phyloP scores from a whole-genome alignment of 345 rosid species.

The Syzygium oleosum region DNA sequence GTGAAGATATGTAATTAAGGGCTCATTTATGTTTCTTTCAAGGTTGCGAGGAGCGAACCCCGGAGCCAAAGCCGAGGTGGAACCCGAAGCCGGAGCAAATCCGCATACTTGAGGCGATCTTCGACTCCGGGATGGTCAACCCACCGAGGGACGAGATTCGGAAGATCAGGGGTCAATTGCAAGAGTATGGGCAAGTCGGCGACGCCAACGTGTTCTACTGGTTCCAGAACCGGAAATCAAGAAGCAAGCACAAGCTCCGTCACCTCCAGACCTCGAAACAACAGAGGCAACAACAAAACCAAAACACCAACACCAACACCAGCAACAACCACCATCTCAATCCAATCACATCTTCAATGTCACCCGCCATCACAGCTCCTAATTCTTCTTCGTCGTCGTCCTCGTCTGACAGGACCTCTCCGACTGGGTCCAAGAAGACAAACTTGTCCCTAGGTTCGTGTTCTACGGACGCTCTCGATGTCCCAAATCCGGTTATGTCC shows the following conservation, averaged over 20 bases:
- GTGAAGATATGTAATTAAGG: not conserved
- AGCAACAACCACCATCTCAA: not conserved
- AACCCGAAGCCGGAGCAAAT: conserved; percentile 99
- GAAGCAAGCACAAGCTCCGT: conserved; percentile 90
- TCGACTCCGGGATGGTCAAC: conserved; percentile 98
- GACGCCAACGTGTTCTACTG: conserved; percentile 98
- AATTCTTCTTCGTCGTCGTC: conserved; percentile 39
- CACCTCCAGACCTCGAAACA: conserved; percentile 61
- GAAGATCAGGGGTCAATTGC: conserved; percentile 82
- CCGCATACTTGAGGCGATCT: conserved; percentile 86
- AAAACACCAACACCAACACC: conserved; percentile 4
- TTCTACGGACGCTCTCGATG: conserved; percentile 14
- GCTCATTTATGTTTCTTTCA: conserved; percentile 4
- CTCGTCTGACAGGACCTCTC: conserved; percentile 56
- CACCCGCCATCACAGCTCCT: conserved; percentile 9
- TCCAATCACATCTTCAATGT: conserved; percentile 4
- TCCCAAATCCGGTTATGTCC: conserved; percentile 22
- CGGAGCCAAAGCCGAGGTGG: conserved; percentile 99
- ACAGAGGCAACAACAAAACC: conserved; percentile 17
- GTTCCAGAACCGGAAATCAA: conserved; percentile 97
- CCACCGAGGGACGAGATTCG: conserved; percentile 97
- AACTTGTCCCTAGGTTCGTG: conserved; percentile 24
- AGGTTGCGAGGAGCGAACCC: conserved; percentile 85
- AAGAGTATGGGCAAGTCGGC: conserved; percentile 96
- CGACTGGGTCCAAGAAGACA: conserved; percentile 4